These are phyloP conservation scores for Solanum gandarillasii DNA, from an alignment of 257 asterid genomes.

Conservation along the genomic window DNA sequence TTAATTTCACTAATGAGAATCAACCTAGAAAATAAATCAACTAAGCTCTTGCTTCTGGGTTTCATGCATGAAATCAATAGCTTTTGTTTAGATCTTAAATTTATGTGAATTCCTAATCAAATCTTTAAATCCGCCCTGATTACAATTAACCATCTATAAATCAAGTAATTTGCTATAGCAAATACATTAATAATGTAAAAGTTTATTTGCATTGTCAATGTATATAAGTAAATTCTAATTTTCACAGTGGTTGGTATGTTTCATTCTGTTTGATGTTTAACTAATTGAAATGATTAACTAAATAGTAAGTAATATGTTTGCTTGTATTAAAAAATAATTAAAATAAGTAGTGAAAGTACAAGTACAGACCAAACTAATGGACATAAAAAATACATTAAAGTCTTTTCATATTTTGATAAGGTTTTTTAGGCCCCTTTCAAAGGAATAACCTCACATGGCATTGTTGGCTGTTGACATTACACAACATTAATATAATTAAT, in stretches of 20 bases:
- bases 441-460: slow-evolving; percentile 11
- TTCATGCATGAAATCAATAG: not conserved
- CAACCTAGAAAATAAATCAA: not conserved
- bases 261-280: not conserved
- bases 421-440: not conserved
- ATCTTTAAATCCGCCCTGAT: not conserved
- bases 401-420: not conserved
- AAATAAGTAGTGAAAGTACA: not conserved
- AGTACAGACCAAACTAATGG: not conserved
- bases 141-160: not conserved
- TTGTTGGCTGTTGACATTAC: slow-evolving; percentile 4
- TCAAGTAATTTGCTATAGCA: not conserved
- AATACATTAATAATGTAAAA: not conserved
- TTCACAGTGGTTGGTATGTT: not conserved
- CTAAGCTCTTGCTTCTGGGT: not conserved
- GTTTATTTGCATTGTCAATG: not conserved
- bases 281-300: not conserved
- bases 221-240: not conserved
- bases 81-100: not conserved
- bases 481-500: not conserved
- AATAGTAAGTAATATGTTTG: not conserved
- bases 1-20: not conserved
- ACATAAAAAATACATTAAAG: not conserved
- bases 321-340: not conserved
- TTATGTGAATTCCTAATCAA: not conserved